phyloP scores from a whole-genome alignment of 345 rosid genomes.

The Rubroshorea leprosula region DNA sequence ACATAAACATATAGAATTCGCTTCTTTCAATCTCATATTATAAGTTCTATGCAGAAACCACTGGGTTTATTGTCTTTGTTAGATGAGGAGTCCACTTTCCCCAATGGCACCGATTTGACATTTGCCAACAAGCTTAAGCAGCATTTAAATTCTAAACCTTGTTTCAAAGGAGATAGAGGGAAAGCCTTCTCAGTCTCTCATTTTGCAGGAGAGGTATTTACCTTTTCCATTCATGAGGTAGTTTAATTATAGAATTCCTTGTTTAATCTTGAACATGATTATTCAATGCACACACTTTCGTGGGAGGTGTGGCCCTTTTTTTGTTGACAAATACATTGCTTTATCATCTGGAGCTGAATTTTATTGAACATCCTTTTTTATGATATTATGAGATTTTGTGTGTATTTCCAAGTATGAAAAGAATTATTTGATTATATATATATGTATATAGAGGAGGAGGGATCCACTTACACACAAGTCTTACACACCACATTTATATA shows the following conservation, averaged over 20 bases:
- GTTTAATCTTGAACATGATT: neutral
- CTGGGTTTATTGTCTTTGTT: constrained; percentile 82
- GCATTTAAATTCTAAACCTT: constrained; percentile 68
- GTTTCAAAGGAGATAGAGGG: constrained; percentile 76
- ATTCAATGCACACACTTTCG: neutral
- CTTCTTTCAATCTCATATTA: constrained; percentile 11
- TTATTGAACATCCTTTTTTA: neutral
- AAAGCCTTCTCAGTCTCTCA: constrained; percentile 78
- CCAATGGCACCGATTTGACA: constrained; percentile 91
- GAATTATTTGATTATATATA: too few species aligned
- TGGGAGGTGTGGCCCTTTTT: neutral
- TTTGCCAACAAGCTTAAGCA: constrained; percentile 92
- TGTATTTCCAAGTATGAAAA: neutral
- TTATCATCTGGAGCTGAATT: neutral
- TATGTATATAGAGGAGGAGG: too few species aligned
- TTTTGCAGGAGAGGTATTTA: constrained; percentile 93
- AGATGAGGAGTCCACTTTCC: constrained; percentile 96
- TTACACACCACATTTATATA: too few species aligned
- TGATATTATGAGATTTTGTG: neutral
- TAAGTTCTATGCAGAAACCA: constrained; percentile 66
- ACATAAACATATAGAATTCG: neutral
- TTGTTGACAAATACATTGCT: neutral
- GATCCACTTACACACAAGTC: too few species aligned
- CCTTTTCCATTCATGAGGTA: constrained; percentile 1
- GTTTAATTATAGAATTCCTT: neutral